Base-by-base conservation (phyloP, 257 asterid species). In the Nicotiana benthamiana region DNA sequence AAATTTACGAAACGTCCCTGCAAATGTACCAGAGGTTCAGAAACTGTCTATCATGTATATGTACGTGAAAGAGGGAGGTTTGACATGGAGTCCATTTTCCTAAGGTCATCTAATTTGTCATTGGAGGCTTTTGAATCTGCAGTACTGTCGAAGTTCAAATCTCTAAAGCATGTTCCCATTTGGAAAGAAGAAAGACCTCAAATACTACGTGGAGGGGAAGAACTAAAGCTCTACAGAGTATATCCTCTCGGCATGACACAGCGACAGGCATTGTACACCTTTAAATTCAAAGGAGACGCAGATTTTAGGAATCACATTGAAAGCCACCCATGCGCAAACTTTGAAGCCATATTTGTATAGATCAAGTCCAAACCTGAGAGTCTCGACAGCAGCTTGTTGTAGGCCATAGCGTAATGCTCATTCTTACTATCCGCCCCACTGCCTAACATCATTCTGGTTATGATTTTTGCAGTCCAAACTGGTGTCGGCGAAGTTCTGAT, bases 11-110 rank as follows among this genome's bases (percentile, higher is more conserved):
- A 90, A 75, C 99, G 98, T 6, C 98, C 97, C 32, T 96, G 99
- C 94, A 96, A 89, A 82, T 96, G 99, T 80, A 75, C 59, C 34
- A 81, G 83, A 64, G 98, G 93, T 84, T 86, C 85, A 13, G 81
- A 84, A 82, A 90, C 94, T 66, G 79, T 86, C 16, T 89, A 92
- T 87, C 99, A 96, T 85, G 22, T 93, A 62, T 96, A 89, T 80
- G 97, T 86, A 4, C 88, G 99, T 54, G 99, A 96, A 90, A 88
- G 99, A 80, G 99, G 99, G 86, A 87, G 94, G 87, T 88, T 96
- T 74, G 84, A 89, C 70, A 77, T 87, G 99, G 90, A 88, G 87
- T 94, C 99, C 75, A 27, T 96, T 86, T 96, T 91, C 91, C 82
- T 94, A 65, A 91, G 98, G 89, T 96, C 99, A 8, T 91, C 88